These are phyloP conservation scores for Agaricus subrufescens DNA, from an alignment of 768 basidiomycete species.

Conservation along the genomic window DNA sequence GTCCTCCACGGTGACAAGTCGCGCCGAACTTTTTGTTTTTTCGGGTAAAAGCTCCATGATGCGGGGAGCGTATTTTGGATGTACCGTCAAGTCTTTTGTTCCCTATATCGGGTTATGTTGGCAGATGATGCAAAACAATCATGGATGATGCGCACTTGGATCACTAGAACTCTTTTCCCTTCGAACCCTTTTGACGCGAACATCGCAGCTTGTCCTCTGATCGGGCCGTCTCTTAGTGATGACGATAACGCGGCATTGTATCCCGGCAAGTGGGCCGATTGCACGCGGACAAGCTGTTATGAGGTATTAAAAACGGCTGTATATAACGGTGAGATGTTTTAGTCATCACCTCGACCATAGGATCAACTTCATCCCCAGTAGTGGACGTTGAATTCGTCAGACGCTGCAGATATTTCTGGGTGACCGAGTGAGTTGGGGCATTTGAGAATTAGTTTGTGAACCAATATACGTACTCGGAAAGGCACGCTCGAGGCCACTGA, in stretches of 20 bases:
- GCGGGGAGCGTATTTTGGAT: constrained; percentile 45
- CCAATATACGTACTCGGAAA: constrained; percentile 42
- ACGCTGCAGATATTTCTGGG: constrained; percentile 48
- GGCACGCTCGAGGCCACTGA: constrained; percentile 56
- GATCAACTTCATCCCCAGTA: constrained; percentile 19
- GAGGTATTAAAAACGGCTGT: background rate
- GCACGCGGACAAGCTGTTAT: constrained; percentile 63
- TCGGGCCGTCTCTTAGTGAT: constrained; percentile 66
- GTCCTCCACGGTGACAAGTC: constrained; percentile 43
- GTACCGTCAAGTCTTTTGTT: constrained; percentile 54
- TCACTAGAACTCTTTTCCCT: constrained; percentile 49
- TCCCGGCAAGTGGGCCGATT: constrained; percentile 71
- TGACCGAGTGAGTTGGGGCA: background rate
- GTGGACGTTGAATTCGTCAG: constrained; percentile 32
- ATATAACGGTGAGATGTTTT: background rate
- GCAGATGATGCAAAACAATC: background rate
- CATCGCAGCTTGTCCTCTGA: constrained; percentile 53
- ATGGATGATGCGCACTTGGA: constrained; percentile 45
- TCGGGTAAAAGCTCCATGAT: constrained; percentile 42
- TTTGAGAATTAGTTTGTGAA: background rate
- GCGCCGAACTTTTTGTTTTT: constrained; percentile 26
- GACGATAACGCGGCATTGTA: constrained; percentile 78
- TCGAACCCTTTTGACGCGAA: constrained; percentile 48
- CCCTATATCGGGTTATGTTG: constrained; percentile 30
- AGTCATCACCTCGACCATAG: constrained; percentile 35